Conservation (phyloP, 352 stramenopile genomes). For the Globisporangium megalacanthum region DNA sequence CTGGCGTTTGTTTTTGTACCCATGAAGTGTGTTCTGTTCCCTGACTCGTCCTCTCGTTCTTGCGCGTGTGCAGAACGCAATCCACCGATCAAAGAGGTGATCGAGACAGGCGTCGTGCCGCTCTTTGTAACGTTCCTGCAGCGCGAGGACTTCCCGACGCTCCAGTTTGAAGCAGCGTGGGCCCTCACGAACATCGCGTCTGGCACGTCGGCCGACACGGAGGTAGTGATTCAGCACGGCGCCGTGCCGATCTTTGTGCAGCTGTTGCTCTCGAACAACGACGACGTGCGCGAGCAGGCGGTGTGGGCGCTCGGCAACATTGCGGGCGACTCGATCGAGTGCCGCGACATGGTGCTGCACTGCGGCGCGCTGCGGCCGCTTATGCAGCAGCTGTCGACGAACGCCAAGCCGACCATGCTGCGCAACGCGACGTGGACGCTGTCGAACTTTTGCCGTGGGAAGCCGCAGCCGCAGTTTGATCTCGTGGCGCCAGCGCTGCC, state of each 20-base stretch:
- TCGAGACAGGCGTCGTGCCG: slow-evolving; percentile 96
- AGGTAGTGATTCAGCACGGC: slow-evolving; percentile 96
- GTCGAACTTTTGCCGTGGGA: slow-evolving; percentile 97
- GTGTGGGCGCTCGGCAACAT: slow-evolving; percentile 99
- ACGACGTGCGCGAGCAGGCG: slow-evolving; percentile 95
- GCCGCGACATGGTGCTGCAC: slow-evolving; percentile 94
- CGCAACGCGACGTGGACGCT: slow-evolving; percentile 99
- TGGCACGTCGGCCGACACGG: slow-evolving; percentile 97
- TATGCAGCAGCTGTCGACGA: slow-evolving; percentile 90
- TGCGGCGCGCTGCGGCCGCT: slow-evolving; percentile 94
- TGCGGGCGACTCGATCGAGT: slow-evolving; percentile 96
- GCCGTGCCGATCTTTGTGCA: slow-evolving; percentile 97
- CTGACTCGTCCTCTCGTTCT: slow-evolving; percentile 1
- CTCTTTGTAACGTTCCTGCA: slow-evolving; percentile 98
- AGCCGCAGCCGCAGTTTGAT: slow-evolving; percentile 94
- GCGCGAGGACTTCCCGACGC: slow-evolving; percentile 88
- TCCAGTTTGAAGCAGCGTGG: slow-evolving; percentile 99
- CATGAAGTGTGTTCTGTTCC: not conserved
- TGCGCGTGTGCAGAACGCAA: slow-evolving; percentile 86
- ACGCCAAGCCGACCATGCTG: slow-evolving; percentile 94
- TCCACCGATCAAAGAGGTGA: slow-evolving; percentile 98
- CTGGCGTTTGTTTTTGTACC: slow-evolving; percentile 4
- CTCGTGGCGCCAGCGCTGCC: slow-evolving; percentile 91
- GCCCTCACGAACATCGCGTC: slow-evolving; percentile 99
- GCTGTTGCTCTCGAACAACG: slow-evolving; percentile 94